Base-by-base conservation (phyloP, 2,329 filamentous ascomycete genomes). In the Amauroascus verrucosus region DNA sequence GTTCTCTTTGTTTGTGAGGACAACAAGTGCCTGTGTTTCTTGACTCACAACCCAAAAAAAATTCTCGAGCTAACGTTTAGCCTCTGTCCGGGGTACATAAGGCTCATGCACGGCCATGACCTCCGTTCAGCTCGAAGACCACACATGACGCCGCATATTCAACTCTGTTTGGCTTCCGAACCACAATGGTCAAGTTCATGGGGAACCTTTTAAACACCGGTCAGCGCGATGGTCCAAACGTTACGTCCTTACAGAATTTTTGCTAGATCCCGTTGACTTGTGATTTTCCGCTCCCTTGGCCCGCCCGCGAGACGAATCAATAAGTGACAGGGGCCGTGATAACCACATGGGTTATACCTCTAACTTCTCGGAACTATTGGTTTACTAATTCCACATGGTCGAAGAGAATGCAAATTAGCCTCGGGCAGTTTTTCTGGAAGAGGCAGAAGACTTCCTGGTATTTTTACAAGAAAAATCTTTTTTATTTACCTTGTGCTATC, bases 21-120 rank as follows among this genome's bases (percentile, higher is more conserved):
- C n/a, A n/a, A n/a, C n/a, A n/a, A n/a, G n/a, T n/a, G n/a, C n/a
- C n/a, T n/a, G n/a, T n/a, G n/a, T n/a, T n/a, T n/a, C n/a, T n/a
- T n/a, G n/a, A n/a, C n/a, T n/a, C n/a, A n/a, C n/a, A n/a, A n/a
- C n/a, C n/a, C n/a, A n/a, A n/a, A 37, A 35, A 11, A 48, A 6
- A 28, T 20, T 32, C 32, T 37, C 1, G 6, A 28, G 24, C 44
- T 49, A 51, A 30, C 13, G 16, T 51, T 20, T 51, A 37, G 30
- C 13, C 48, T 53, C 50, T 46, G 41, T 47, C 50, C 22, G 50
- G 50, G 50, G 50, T 53, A 53, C 50, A 53, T 53, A 46, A 47
- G 41, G 26, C 41, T 53, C 22, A 53, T 47, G 50, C 50, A 53
- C 43, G 41, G 8, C 48, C 38, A 5, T 33, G 16, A 30, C 14